Base-by-base conservation (phyloP, 2,329 filamentous ascomycete genomes). In the Fusarium sp. region DNA sequence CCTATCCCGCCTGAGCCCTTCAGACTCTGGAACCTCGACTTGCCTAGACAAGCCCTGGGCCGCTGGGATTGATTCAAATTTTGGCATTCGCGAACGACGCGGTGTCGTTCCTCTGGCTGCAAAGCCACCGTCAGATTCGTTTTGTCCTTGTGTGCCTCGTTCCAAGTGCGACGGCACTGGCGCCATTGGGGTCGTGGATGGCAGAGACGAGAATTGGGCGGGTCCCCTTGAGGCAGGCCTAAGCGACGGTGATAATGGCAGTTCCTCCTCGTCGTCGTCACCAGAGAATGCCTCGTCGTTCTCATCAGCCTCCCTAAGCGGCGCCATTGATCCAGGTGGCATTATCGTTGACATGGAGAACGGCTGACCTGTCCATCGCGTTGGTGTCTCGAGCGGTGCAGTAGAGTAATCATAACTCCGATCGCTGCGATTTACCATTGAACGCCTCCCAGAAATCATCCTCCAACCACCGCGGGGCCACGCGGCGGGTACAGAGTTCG, bases 101-200 rank as follows among this genome's bases (percentile, higher is more conserved):
- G 51, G 55, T 14, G 28, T 43, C 14, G 21, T 46, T 14, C 23
- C 54, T 20, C 27, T 41, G 10, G 41, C 63, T n/a, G 34, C 55
- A 13, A 47, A 40, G 14, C 23, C 43, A 16, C 41, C 48, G n/a
- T 56, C 57, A 9, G 56, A 25, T 30, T 64, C 66, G 32, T 63
- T 68, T 23, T 62, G 72, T 18, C 60, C 74, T 42, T 77, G 75
- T 5, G 80, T 71, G 37, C 80, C 77, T 27, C 76, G 73, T 60
- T 82, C 80, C n/a, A 83, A 76, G n/a, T 83, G 80, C 2, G 80
- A 81, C 9, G 82, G 80, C 9, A 84, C 73, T 16, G 82, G 81
- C 18, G 77, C 81, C 56, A 78, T 77, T 5, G 82, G 82, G 7
- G 82, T 84, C 5, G 82, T 84, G 11, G 83, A 79, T 14, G 80